Base-by-base conservation (phyloP, 106 monocot species). In the Cymbidium sinense region DNA sequence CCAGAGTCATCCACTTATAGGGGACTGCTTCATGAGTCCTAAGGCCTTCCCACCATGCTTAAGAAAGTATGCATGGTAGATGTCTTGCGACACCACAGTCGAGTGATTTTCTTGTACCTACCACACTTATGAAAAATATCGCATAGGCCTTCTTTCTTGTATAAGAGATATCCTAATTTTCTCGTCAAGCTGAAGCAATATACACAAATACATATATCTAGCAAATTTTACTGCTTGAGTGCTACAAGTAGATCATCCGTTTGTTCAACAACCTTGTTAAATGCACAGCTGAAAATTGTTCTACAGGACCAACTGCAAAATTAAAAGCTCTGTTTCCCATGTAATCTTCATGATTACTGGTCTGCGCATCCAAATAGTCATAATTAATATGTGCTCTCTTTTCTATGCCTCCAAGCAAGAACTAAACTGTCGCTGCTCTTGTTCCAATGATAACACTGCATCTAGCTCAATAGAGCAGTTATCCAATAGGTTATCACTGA, bases 211-310 rank as follows among this genome's bases (percentile, higher is more conserved):
- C n/a, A n/a, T n/a, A n/a, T n/a, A n/a, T n/a, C n/a, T n/a, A n/a
- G n/a, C n/a, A n/a, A 33, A 27, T 74, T 74, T 74, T 44, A 43
- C 74, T 74, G 74, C 44, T 74, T 44, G 43, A 74, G 74, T 41
- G 74, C 74, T 25, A 27, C 74, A 44, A 44, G 74, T 4, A 74
- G 74, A 44, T 74, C 74, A 43, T 74, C 74, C 4, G 27, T 27
- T 11, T 74, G 18, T 74, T 74, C 74, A 43, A n/a, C n/a, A n/a
- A 7, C 43, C 74, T 35, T 71, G 35, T 71, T 71, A 71, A 71
- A 37, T 35, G 34, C 71, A 71, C 71, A 36, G 15, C 31, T 71
- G 20, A 71, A 31, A 71, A 34, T 13, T 37, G 20, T 20, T 71
- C 71, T 37, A 28, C 20, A 19, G 36, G 71, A 33, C 33, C 13